A percentile compares a stretch with the other conserved stretches of the same genome.
Evolutionary conservation across 2,329 filamentous ascomycete species (phyloP).

Genomic region (Lasiodiplodia sp.): DNA sequence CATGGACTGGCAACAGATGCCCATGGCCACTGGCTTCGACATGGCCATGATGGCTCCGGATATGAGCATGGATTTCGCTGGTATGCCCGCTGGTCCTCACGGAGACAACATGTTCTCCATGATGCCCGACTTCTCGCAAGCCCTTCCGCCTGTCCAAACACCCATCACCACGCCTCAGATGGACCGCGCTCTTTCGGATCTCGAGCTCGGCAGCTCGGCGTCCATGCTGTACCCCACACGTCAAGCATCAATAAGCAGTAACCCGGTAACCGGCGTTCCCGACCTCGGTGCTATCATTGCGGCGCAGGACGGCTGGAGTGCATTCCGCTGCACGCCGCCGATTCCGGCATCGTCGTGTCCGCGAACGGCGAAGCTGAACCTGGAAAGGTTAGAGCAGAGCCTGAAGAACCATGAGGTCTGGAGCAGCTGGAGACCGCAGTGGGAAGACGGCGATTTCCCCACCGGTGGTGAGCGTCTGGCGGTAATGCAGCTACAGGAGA

Average conservation of each 20-base stretch:
- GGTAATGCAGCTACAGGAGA: slow-evolving; percentile 58
- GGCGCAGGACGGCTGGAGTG: slow-evolving; percentile 61
- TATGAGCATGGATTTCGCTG: slow-evolving; percentile 53
- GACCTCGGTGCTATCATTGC: slow-evolving; percentile 58
- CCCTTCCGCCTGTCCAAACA: slow-evolving; percentile 52
- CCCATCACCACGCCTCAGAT: slow-evolving; percentile 56
- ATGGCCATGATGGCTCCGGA: slow-evolving; percentile 54
- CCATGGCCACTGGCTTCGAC: slow-evolving; percentile 54
- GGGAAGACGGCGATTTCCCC: slow-evolving; percentile 57
- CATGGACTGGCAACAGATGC: slow-evolving; percentile 58
- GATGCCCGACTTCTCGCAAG: slow-evolving; percentile 53
- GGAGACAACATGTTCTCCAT: slow-evolving; percentile 53
- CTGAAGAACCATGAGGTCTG: slow-evolving; percentile 60
- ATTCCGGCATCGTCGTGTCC: slow-evolving; percentile 58
- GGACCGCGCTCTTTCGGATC: slow-evolving; percentile 55
- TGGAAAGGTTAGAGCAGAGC: slow-evolving; percentile 60
- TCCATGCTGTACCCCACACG: slow-evolving; percentile 51
- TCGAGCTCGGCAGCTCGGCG: slow-evolving; percentile 53
- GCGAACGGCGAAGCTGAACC: slow-evolving; percentile 58
- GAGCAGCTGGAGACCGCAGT: slow-evolving; percentile 59
- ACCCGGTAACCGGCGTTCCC: slow-evolving; percentile 38
- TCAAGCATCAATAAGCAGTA: slow-evolving; percentile 47
- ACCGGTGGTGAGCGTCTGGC: slow-evolving; percentile 53
- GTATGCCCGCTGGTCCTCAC: slow-evolving; percentile 44
- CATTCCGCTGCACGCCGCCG: slow-evolving; percentile 60